Percentiles rank a stretch among this genome's conserved stretches.
phyloP scores from a whole-genome alignment of 768 basidiomycete species.

The Trametes punicea region DNA sequence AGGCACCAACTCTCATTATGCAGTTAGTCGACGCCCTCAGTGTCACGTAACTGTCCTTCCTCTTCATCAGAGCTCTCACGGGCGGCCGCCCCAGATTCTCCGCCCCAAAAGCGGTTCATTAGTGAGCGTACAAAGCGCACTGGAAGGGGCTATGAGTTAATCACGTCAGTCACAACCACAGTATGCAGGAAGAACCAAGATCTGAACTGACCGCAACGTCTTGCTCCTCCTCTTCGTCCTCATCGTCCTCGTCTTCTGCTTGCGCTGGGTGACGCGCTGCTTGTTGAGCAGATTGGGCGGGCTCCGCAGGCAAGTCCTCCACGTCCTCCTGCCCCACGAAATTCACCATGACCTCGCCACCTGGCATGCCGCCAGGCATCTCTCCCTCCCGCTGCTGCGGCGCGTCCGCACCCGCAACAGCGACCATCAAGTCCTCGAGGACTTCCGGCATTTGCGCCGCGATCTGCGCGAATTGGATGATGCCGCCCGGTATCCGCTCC shows the following conservation, averaged over 20 bases:
- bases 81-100: constrained; percentile 25
- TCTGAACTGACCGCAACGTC: constrained; percentile 44
- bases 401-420: constrained; percentile 37
- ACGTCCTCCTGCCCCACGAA: constrained; percentile 36
- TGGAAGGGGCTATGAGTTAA: constrained; percentile 50
- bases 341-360: constrained; percentile 27
- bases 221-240: constrained; percentile 45
- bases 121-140: constrained; percentile 56
- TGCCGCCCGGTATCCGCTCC: constrained; percentile 59
- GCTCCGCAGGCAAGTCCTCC: constrained; percentile 36
- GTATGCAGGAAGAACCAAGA: not conserved
- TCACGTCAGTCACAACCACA: not conserved
- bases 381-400: constrained; percentile 29
- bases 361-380: constrained; percentile 47
- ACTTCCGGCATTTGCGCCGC: constrained; percentile 38
- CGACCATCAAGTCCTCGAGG: constrained; percentile 58
- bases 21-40: constrained; percentile 21
- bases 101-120: constrained; percentile 57
- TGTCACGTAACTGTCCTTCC: constrained; percentile 17
- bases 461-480: constrained; percentile 60
- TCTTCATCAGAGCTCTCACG: constrained; percentile 40
- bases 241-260: constrained; percentile 37
- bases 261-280: constrained; percentile 22
- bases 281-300: not conserved
- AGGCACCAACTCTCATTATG: not conserved